phyloP scores from a whole-genome alignment of 2,329 filamentous ascomycete species.

The Didymella segeticola region DNA sequence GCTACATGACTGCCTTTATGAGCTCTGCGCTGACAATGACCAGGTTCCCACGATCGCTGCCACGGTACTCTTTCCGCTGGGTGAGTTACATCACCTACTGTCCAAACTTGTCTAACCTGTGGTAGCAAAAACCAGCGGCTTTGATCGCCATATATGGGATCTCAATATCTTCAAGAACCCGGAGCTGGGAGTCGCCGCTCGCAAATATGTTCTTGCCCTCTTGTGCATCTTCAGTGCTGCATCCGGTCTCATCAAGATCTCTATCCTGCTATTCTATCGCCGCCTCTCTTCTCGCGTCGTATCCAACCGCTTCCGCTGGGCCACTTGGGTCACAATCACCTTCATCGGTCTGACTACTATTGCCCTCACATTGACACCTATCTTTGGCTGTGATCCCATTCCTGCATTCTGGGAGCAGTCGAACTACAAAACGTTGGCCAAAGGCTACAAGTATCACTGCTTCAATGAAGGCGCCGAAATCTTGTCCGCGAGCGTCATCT shows the following conservation, averaged over 20 bases:
- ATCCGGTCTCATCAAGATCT: constrained; percentile 42
- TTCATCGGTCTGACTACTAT: constrained; percentile 37
- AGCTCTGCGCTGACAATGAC: background rate
- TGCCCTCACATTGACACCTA: constrained; percentile 36
- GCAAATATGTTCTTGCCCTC: constrained; percentile 38
- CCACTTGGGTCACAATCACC: constrained; percentile 34
- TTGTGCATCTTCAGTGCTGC: constrained; percentile 36
- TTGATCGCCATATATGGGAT: constrained; percentile 42
- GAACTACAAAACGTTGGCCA: constrained; percentile 20
- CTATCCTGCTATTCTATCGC: constrained; percentile 43
- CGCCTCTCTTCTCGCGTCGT: constrained; percentile 36
- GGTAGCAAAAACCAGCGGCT: constrained; percentile 25
- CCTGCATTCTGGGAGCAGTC: constrained; percentile 43
- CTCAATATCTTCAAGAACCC: constrained; percentile 18
- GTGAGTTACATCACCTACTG: constrained; percentile 13
- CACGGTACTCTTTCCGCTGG: constrained; percentile 30
- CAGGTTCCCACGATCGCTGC: constrained; percentile 29
- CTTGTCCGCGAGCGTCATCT: constrained; percentile 37
- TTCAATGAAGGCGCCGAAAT: constrained; percentile 44
- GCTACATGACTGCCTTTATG: background rate
- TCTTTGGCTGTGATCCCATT: constrained; percentile 39
- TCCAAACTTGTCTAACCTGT: constrained; percentile 15
- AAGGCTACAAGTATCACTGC: constrained; percentile 38
- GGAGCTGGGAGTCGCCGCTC: constrained; percentile 21
- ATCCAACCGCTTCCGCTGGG: constrained; percentile 33